Conservation (phyloP, 177 flowering plant species). For the Tripterygium wilfordii region DNA sequence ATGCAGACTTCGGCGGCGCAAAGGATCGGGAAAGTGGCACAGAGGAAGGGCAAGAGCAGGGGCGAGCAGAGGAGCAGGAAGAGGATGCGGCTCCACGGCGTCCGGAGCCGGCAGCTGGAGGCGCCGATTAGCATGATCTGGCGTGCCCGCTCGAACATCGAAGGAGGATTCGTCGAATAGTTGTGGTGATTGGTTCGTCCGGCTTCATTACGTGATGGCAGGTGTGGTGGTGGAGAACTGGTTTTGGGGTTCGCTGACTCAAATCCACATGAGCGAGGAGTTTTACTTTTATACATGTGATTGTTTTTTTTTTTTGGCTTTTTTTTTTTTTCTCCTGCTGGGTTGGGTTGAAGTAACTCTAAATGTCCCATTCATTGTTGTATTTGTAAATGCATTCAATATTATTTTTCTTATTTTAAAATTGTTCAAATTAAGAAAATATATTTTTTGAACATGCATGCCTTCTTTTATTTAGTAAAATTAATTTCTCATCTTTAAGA, state of each 20-base stretch:
- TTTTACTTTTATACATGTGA: not conserved
- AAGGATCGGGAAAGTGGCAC: conserved; percentile 22
- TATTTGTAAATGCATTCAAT: no score
- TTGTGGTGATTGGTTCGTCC: no score
- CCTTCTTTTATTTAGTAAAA: no score
- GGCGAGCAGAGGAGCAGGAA: conserved; percentile 27
- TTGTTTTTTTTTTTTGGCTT: not conserved
- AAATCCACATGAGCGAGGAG: not conserved
- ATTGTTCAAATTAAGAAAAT: no score
- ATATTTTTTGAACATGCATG: no score
- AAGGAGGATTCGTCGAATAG: not conserved
- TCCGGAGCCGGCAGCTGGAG: conserved; percentile 18
- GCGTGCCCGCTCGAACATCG: no score
- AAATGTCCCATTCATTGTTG: no score
- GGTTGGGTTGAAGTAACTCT: not conserved
- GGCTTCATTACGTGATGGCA: not conserved
- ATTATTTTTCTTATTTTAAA: no score
- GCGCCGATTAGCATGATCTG: not conserved
- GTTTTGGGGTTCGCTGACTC: not conserved
- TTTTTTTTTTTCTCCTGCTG: not conserved
- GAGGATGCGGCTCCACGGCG: conserved; percentile 20
- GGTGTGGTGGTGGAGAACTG: not conserved
- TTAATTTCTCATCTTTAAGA: no score
- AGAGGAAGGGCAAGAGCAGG: conserved; percentile 23
- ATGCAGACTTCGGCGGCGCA: conserved; percentile 24